These are phyloP conservation scores for Parathielavia appendiculata DNA, from an alignment of 495 filamentous ascomycete species.

Conservation along the genomic window DNA sequence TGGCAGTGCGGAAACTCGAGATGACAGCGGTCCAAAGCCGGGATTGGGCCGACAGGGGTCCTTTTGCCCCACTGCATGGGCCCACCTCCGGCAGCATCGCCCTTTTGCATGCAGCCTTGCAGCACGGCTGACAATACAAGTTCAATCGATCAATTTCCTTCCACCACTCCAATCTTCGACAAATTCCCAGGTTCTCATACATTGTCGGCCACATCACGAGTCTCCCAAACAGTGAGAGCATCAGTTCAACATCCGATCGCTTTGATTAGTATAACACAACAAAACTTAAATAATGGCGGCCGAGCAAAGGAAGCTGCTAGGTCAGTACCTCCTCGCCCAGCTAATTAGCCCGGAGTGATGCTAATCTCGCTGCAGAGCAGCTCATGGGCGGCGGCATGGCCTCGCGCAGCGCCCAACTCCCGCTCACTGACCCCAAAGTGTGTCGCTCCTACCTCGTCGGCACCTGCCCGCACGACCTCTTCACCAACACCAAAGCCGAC, in stretches of 20 bases:
- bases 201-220: neutral
- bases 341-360: neutral
- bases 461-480: conserved; percentile 96
- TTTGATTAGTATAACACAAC: neutral
- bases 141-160: neutral
- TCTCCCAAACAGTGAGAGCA: neutral
- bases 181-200: neutral
- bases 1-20: conserved; percentile 8
- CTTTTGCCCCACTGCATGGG: neutral
- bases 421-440: conserved; percentile 87
- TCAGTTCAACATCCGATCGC: neutral
- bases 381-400: conserved; percentile 70
- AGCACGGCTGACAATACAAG: conserved; percentile 24
- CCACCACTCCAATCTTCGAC: neutral
- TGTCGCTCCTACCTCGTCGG: conserved; percentile 93
- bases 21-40: neutral
- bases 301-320: conserved; percentile 91
- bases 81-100: conserved; percentile 12
- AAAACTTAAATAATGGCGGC: conserved; percentile 64
- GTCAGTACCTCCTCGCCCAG: conserved; percentile 50
- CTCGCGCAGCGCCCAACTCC: conserved; percentile 69
- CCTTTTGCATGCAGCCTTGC: conserved; percentile 26
- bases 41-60: conserved; percentile 2
- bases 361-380: conserved; percentile 54
- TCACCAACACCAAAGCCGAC: conserved; percentile 99